Evolutionary conservation across 2,329 filamentous ascomycete genomes (phyloP).

Genomic region (Exophiala aquamarina): DNA sequence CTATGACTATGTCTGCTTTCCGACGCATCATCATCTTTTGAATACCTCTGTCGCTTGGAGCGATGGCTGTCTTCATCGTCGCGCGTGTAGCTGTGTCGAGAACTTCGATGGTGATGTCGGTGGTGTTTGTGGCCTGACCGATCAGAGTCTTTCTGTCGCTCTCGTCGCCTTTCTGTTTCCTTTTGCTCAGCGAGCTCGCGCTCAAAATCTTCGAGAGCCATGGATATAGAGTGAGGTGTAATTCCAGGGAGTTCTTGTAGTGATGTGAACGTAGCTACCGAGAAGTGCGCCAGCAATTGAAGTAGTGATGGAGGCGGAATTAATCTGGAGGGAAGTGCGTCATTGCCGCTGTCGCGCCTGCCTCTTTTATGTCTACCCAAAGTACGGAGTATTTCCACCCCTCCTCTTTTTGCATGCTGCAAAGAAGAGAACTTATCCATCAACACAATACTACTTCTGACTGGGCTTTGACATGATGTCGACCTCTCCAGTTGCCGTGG

Average conservation of each 20-base stretch:
- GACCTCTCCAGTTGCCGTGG: slow-evolving; percentile 70
- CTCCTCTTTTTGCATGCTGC: neutral
- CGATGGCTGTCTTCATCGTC: slow-evolving; percentile 52
- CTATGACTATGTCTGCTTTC: slow-evolving; percentile 40
- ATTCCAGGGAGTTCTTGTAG: too few relatives aligned
- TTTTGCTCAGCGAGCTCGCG: slow-evolving; percentile 62
- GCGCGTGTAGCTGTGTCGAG: slow-evolving; percentile 43
- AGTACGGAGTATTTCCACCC: too few relatives aligned
- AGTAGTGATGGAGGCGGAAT: neutral
- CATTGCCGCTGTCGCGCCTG: too few relatives aligned
- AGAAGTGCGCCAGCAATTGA: slow-evolving; percentile 9
- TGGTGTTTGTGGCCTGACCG: slow-evolving; percentile 36
- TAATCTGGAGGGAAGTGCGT: slow-evolving; percentile 7
- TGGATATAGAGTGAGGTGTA: too few relatives aligned
- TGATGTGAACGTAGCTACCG: neutral
- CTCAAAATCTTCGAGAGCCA: slow-evolving; percentile 74
- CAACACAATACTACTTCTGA: neutral
- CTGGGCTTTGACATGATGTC: slow-evolving; percentile 40
- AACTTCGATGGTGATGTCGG: slow-evolving; percentile 34
- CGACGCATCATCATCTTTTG: slow-evolving; percentile 19
- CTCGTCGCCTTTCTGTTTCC: slow-evolving; percentile 35
- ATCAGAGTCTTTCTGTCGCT: slow-evolving; percentile 40
- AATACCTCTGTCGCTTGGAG: slow-evolving; percentile 48
- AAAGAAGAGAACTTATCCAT: too few relatives aligned
- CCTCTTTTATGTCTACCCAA: too few relatives aligned